Evolutionary conservation across 345 rosid species (phyloP).

Genomic region (Linum trigynum): DNA sequence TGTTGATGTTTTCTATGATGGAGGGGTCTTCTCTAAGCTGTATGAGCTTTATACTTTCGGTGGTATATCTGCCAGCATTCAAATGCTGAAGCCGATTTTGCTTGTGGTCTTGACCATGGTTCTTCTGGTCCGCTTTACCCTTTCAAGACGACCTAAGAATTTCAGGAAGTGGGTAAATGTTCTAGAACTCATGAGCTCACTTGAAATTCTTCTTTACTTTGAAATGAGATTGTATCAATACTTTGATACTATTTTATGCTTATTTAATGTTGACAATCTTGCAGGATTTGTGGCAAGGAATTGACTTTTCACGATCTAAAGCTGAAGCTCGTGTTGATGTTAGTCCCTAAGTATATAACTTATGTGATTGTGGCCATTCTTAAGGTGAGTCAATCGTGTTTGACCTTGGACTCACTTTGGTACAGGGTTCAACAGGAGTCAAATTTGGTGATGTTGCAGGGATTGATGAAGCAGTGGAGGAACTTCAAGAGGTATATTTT

Average conservation of each 20-base stretch:
- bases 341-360: conserved; percentile 21
- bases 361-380: conserved; percentile 3
- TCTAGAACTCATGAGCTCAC: conserved; percentile 9
- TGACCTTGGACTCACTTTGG: conserved; percentile 11
- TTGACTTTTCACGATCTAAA: conserved; percentile 91
- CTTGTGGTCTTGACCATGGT: conserved; percentile 75
- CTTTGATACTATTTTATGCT: conserved; percentile 4
- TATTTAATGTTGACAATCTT: conserved; percentile 16
- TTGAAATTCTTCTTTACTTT: conserved; percentile 1
- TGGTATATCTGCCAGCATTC: conserved; percentile 68
- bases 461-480: conserved; percentile 96
- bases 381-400: conserved; percentile 12
- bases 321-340: conserved; percentile 99
- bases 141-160: conserved; percentile 90
- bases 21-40: conserved; percentile 56
- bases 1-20: conserved; percentile 51
- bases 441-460: conserved; percentile 89
- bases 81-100: conserved; percentile 65
- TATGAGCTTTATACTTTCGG: conserved; percentile 63
- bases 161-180: conserved; percentile 85
- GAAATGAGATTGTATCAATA: background rate
- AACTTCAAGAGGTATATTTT: conserved; percentile 83
- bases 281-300: conserved; percentile 95
- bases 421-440: conserved; percentile 90
- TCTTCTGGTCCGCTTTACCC: conserved; percentile 79